phyloP scores from a whole-genome alignment of 2,329 filamentous ascomycete genomes.

The Monosporascus sp. region DNA sequence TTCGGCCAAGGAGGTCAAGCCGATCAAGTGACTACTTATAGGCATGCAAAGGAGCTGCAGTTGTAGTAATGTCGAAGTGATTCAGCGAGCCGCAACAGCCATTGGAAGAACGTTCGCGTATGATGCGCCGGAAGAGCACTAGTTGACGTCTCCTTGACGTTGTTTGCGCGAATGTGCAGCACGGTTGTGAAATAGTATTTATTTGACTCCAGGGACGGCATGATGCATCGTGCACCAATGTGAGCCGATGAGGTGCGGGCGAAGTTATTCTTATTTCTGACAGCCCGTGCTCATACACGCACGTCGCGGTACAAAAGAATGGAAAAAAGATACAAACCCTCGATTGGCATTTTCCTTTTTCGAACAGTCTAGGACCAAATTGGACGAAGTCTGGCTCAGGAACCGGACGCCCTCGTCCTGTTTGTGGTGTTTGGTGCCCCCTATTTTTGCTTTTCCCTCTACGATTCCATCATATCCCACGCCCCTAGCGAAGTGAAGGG shows the following conservation, averaged over 20 bases:
- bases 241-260: constrained; percentile 15
- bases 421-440: not conserved
- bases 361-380: not conserved
- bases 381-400: not conserved
- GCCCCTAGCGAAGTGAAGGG: not conserved
- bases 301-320: not conserved
- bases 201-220: constrained; percentile 25
- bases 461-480: not conserved
- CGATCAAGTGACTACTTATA: not conserved
- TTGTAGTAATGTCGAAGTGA: not conserved
- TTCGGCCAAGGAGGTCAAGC: not conserved
- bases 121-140: constrained; percentile 28
- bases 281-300: not conserved
- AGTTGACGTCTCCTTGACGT: constrained; percentile 17
- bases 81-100: not conserved
- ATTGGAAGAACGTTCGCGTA: constrained; percentile 2
- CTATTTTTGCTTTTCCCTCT: not conserved
- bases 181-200: constrained; percentile 27
- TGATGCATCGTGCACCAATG: constrained; percentile 27
- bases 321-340: not conserved
- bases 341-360: not conserved
- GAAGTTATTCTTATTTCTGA: not conserved
- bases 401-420: not conserved
- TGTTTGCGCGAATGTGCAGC: constrained; percentile 27
- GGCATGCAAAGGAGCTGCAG: not conserved